Conservation (phyloP, 1,284 basidiomycete species). For the Sutorius eximius region DNA sequence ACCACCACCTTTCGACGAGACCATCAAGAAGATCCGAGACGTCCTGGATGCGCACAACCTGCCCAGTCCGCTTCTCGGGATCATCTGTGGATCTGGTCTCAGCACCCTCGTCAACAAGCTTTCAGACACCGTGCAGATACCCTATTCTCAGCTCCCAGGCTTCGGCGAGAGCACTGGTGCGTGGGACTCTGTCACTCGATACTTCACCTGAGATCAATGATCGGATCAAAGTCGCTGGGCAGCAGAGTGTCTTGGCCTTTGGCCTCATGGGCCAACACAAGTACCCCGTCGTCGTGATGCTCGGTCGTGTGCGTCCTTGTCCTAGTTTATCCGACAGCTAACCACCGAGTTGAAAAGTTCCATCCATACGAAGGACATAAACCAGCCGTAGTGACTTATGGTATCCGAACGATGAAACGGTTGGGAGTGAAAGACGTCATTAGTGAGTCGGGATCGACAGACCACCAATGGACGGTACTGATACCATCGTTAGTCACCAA, state of each 20-base stretch:
- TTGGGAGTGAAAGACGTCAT: constrained; percentile 75
- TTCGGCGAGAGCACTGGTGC: constrained; percentile 75
- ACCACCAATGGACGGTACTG: background rate
- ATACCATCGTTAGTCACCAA: constrained; percentile 67
- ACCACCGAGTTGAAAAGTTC: constrained; percentile 44
- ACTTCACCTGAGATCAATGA: background rate
- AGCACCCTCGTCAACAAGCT: constrained; percentile 62
- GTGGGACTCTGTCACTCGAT: constrained; percentile 13
- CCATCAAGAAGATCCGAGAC: constrained; percentile 39
- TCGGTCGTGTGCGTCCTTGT: constrained; percentile 62
- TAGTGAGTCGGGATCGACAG: constrained; percentile 45
- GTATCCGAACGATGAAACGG: constrained; percentile 72
- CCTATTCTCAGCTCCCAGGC: constrained; percentile 62
- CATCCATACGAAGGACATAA: constrained; percentile 82
- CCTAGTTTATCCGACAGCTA: background rate
- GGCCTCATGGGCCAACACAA: constrained; percentile 62
- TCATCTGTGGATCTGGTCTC: constrained; percentile 77
- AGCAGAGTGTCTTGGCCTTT: constrained; percentile 76
- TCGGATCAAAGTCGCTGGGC: constrained; percentile 58
- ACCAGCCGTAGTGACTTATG: constrained; percentile 68
- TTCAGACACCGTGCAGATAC: constrained; percentile 53
- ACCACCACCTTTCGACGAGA: constrained; percentile 37
- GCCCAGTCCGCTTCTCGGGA: constrained; percentile 64
- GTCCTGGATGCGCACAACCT: constrained; percentile 43
- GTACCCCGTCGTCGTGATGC: constrained; percentile 81